phyloP scores from a whole-genome alignment of 2,329 filamentous ascomycete species.

The Tolypocladium tropicale region DNA sequence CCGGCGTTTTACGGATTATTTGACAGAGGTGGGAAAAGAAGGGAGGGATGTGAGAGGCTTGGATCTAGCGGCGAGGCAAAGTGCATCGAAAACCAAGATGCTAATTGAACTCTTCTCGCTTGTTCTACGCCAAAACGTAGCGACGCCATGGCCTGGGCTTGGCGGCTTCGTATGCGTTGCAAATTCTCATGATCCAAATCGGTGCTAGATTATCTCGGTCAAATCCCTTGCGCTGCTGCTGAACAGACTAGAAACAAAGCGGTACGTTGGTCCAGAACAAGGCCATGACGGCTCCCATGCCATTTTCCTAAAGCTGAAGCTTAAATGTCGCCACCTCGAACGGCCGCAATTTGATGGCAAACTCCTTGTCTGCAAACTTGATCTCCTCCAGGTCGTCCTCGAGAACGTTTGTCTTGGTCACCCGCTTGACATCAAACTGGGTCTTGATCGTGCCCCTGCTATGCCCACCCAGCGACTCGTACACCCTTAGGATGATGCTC shows the following conservation, averaged over 20 bases:
- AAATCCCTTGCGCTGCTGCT: neutral
- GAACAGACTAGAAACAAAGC: too few relatives aligned
- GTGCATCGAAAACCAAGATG: neutral
- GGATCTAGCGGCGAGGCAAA: neutral
- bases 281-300: too few relatives aligned
- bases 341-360: conserved; percentile 57
- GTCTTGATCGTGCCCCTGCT: conserved; percentile 61
- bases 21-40: neutral
- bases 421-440: conserved; percentile 60
- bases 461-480: conserved; percentile 79
- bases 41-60: too few relatives aligned
- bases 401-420: conserved; percentile 74
- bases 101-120: neutral
- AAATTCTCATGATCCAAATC: neutral
- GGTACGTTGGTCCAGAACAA: too few relatives aligned
- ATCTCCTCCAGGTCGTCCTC: conserved; percentile 75
- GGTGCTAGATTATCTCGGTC: neutral
- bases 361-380: conserved; percentile 34
- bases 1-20: neutral
- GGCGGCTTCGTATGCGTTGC: neutral
- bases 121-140: neutral
- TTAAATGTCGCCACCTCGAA: conserved; percentile 83
- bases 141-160: neutral
- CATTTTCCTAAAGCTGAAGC: conserved; percentile 44
- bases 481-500: conserved; percentile 76